phyloP scores from a whole-genome alignment of 371 early-diverging fungal genomes.

The Vairimorpha apis region DNA sequence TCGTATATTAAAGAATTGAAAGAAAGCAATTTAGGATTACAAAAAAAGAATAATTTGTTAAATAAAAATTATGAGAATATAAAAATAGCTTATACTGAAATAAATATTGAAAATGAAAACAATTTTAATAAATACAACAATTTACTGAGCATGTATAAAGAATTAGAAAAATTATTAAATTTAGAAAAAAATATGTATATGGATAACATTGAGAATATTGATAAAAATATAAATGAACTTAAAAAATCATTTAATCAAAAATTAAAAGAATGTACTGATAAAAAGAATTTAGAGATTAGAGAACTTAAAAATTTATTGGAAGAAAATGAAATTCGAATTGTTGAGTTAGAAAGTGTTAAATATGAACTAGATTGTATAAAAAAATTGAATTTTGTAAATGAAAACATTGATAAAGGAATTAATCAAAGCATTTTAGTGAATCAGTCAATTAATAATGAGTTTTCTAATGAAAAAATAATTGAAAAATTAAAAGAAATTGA shows the following conservation, averaged over 20 bases:
- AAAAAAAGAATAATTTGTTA: neutral
- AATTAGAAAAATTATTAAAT: neutral
- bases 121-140: neutral
- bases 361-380: too few relatives aligned
- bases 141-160: neutral
- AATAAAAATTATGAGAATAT: neutral
- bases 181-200: too few relatives aligned
- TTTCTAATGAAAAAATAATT: too few relatives aligned
- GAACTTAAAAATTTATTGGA: neutral
- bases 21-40: neutral
- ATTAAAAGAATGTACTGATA: neutral
- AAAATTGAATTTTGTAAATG: too few relatives aligned
- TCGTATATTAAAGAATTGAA: neutral
- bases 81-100: neutral
- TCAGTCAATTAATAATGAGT: too few relatives aligned
- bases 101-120: neutral
- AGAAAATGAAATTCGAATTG: too few relatives aligned
- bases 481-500: conserved; percentile 18
- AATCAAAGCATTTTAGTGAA: too few relatives aligned
- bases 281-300: neutral
- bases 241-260: neutral
- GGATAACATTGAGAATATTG: too few relatives aligned
- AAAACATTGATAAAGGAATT: neutral
- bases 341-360: too few relatives aligned
- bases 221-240: neutral